Conservation (phyloP, 2,329 filamentous ascomycete species). For the Penicillium janthinellum region DNA sequence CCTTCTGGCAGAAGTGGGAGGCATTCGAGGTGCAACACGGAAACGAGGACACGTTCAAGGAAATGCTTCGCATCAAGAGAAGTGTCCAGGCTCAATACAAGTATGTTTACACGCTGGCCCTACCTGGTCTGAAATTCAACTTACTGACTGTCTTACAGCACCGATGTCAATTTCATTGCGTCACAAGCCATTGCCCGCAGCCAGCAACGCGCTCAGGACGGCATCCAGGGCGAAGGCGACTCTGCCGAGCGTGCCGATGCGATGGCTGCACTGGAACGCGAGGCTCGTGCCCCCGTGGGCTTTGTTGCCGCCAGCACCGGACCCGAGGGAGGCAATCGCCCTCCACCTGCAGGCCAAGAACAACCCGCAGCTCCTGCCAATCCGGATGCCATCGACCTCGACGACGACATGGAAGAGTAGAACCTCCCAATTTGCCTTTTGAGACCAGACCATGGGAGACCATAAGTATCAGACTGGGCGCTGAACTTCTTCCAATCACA, state of each 20-base stretch:
- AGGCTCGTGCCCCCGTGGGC: conserved; percentile 83
- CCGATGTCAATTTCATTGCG: conserved; percentile 97
- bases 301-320: conserved; percentile 87
- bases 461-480: conserved; percentile 6
- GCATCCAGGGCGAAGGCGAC: conserved; percentile 42
- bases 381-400: conserved; percentile 84
- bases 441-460: background rate
- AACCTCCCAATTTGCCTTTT: background rate
- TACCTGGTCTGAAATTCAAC: background rate
- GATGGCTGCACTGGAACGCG: conserved; percentile 85
- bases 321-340: conserved; percentile 62
- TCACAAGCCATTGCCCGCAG: conserved; percentile 87
- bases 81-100: conserved; percentile 98
- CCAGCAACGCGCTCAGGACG: conserved; percentile 57
- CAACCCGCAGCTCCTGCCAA: conserved; percentile 59
- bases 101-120: conserved; percentile 44
- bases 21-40: conserved; percentile 95
- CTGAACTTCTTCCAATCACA: conserved; percentile 12
- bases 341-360: conserved; percentile 38
- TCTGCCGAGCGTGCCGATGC: conserved; percentile 66
- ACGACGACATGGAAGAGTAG: conserved; percentile 55
- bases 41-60: conserved; percentile 99
- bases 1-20: conserved; percentile 97
- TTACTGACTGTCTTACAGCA: conserved; percentile 55
- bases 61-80: conserved; percentile 97